Percentiles rank a stretch among this genome's conserved stretches.
Conservation (phyloP, 2,329 filamentous ascomycete species). For the Cladosporium colombiae region DNA sequence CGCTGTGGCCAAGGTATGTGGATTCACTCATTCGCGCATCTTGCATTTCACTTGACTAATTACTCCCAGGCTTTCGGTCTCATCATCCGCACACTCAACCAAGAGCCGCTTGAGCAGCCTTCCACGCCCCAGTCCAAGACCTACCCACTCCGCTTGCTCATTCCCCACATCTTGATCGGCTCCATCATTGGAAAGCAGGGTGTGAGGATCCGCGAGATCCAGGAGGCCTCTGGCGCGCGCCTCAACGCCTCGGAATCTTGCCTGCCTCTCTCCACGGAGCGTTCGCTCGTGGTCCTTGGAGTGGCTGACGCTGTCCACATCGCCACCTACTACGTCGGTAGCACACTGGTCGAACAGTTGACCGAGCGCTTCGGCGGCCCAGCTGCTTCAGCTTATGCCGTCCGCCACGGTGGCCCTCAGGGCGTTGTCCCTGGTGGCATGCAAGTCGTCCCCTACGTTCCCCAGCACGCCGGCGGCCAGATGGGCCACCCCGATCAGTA, state of each 20-base stretch:
- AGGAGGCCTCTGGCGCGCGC: slow-evolving; percentile 93
- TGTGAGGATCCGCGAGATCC: slow-evolving; percentile 94
- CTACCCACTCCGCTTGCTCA: slow-evolving; percentile 90
- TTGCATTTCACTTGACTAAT: slow-evolving; percentile 25
- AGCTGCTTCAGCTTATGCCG: slow-evolving; percentile 95
- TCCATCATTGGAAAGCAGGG: slow-evolving; percentile 98
- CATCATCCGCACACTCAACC: slow-evolving; percentile 97
- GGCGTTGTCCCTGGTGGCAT: slow-evolving; percentile 94
- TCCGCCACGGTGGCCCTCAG: slow-evolving; percentile 87
- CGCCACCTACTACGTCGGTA: slow-evolving; percentile 96
- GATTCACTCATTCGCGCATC: slow-evolving; percentile 35
- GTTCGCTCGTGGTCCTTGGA: slow-evolving; percentile 95
- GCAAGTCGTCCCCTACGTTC: slow-evolving; percentile 98
- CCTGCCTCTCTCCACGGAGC: slow-evolving; percentile 90
- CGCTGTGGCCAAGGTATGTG: slow-evolving; percentile 82
- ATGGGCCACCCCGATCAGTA: slow-evolving; percentile 89
- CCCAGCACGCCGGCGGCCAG: slow-evolving; percentile 87
- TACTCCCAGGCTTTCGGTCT: slow-evolving; percentile 81
- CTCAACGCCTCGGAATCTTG: slow-evolving; percentile 96
- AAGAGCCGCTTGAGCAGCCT: slow-evolving; percentile 83
- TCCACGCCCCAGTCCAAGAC: slow-evolving; percentile 96
- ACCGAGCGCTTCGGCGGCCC: slow-evolving; percentile 96
- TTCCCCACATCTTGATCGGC: slow-evolving; percentile 95
- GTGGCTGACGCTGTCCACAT: slow-evolving; percentile 98
- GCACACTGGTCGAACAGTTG: slow-evolving; percentile 95